A percentile compares a stretch with the other conserved stretches of the same genome.
phyloP scores from a whole-genome alignment of 495 filamentous ascomycete species.

The Parathielavia appendiculata region DNA sequence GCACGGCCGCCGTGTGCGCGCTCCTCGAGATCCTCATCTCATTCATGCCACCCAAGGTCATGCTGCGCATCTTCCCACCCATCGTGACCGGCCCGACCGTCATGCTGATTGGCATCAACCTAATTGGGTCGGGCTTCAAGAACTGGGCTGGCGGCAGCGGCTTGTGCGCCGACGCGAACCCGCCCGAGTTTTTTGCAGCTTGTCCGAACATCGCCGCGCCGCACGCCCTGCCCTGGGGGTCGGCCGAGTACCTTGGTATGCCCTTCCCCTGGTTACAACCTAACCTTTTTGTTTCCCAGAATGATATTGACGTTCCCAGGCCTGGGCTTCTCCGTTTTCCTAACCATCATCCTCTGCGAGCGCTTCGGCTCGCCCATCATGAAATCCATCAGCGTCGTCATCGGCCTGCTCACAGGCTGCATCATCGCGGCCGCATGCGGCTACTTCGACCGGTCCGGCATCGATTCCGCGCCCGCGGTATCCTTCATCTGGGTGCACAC shows the following conservation, averaged over 20 bases:
- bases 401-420: conserved; percentile 79
- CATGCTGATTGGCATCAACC: conserved; percentile 59
- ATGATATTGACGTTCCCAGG: background rate
- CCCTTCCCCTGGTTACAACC: too few relatives aligned
- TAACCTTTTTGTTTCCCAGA: too few relatives aligned
- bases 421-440: conserved; percentile 80
- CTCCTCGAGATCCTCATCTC: conserved; percentile 70
- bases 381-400: conserved; percentile 65
- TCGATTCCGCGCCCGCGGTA: conserved; percentile 64
- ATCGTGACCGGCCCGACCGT: conserved; percentile 85
- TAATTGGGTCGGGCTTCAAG: conserved; percentile 72
- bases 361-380: conserved; percentile 73
- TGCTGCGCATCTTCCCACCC: conserved; percentile 80
- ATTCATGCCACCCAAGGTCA: conserved; percentile 62
- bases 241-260: conserved; percentile 71
- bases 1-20: conserved; percentile 65
- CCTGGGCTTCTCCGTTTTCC: conserved; percentile 82
- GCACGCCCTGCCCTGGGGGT: conserved; percentile 82
- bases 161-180: conserved; percentile 53
- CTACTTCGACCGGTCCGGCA: conserved; percentile 70
- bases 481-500: conserved; percentile 91
- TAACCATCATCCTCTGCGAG: conserved; percentile 82
- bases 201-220: conserved; percentile 72
- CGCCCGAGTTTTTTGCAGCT: conserved; percentile 50
- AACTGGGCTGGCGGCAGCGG: conserved; percentile 80